A percentile compares a stretch with the other conserved stretches of the same genome.
These are phyloP conservation scores for Rhodomyrtus tomentosa DNA, from an alignment of 345 rosid species.

Conservation along the genomic window DNA sequence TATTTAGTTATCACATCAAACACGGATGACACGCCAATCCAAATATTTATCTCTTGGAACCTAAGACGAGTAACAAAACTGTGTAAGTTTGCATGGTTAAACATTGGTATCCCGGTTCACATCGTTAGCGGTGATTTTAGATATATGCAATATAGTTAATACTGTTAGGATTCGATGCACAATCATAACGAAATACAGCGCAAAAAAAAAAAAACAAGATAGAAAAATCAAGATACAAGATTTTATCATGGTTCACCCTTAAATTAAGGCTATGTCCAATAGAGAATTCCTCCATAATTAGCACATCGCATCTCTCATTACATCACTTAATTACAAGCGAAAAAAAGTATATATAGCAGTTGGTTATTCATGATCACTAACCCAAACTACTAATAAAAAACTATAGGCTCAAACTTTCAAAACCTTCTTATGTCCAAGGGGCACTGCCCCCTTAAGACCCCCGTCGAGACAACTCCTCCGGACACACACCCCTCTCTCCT, in stretches of 20 bases:
- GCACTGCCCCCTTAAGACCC: neutral
- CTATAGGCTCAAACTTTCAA: neutral
- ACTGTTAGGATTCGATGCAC: too few relatives aligned
- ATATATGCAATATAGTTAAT: neutral
- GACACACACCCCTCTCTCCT: neutral
- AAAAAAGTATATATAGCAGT: neutral
- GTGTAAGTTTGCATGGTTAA: neutral
- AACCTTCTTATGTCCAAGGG: accelerated
- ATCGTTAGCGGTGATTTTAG: neutral
- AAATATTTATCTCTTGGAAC: neutral
- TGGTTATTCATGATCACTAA: accelerated
- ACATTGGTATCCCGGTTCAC: neutral
- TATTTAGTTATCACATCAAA: neutral
- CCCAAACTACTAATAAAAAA: neutral
- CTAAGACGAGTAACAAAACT: neutral
- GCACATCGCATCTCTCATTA: neutral
- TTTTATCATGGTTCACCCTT: too few relatives aligned
- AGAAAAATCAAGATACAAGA: too few relatives aligned
- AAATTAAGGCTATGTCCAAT: neutral
- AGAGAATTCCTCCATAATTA: neutral
- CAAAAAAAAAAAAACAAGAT: too few relatives aligned
- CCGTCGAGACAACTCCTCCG: neutral
- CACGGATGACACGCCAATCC: neutral
- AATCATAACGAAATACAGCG: too few relatives aligned
- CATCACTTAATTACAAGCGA: neutral